Evolutionary conservation across 805 yeast genomes (phyloP), one percentile per base, ranked within the genome.

Genomic region (Saturnispora sekii): DNA sequence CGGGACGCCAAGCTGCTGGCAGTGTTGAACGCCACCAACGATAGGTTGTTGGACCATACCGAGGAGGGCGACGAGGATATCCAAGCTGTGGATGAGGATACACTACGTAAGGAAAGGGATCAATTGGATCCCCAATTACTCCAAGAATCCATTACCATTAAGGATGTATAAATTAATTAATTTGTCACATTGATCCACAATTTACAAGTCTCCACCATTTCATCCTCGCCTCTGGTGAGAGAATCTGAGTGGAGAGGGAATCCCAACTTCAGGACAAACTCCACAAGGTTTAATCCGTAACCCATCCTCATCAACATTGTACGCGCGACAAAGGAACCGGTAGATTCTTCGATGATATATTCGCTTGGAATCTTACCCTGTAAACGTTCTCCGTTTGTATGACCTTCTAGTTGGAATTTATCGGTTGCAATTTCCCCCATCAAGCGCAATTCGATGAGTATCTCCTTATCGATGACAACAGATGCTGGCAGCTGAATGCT

Each of bases 401-500:
- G 59, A 36, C 74, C 51, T 26, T 56, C 61, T 4, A 69, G 60
- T 39, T 55, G 50, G 52, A 70, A 69, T 44, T 70, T 55, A 56
- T 67, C 49, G 58, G 61, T 46, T 60, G 60, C 47, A 68, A 64
- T 29, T 33, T 62, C 54, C 41, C 67, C 69, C 50, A 71, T 67
- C 42, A 79, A 60, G 26, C 66, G 60, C 4, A 72, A 70, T 17
- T 66, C 54, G 4, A 77, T 57, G 4, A 71, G 63, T 38, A 77
- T 57, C 1, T 77, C 68, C 31, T 70, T 69, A 34, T 63, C 62
- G 17, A 53, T 41, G 10, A 57, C 53, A 16, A 74, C 72, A 37
- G 64, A 62, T 10, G 67, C 59, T 10, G 81, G 79, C 43, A 79
- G 58, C 12, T 67, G 65, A 18, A 76, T 49, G 5, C 77, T 52